Base-by-base conservation (phyloP, 73 alveolate genomes). In the Paramecium pentaurelia region DNA sequence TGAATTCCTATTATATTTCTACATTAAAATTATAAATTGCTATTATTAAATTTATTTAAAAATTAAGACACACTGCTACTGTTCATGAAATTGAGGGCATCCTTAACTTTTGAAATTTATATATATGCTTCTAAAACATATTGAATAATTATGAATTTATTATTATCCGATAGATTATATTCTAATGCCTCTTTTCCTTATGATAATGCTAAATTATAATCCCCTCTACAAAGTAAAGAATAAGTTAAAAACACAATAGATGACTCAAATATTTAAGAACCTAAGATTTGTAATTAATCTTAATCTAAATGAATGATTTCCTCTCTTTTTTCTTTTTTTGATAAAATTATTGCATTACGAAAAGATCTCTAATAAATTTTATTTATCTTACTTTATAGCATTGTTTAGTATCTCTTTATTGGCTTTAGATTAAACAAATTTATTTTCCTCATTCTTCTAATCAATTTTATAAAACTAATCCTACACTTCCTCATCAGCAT, bases 311-410 rank as follows among this genome's bases (percentile, higher is more conserved):
- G 32, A 14, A 77, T 38, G 12, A 44, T 20, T 22, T 77, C 90
- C 16, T 77, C 90, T 77, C 54, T 77, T 77, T 77, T 77, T 40
- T 77, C 90, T 77, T 40, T 77, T 77, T 44, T 77, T 16, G 45
- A 77, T 27, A 77, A 30, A 4, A 22, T 44, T 42, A 77, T 40
- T 42, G 71, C 90, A 77, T 77, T 77, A 18, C 90, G 45, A 22
- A 77, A 77, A 37, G 90, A 77, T 77, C 90, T 77, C 32, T 37
- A 34, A 34, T 51, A 51, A 34, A 16, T 28, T 71, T 34, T 30
- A 71, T 28, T 34, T 12, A 18, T 11, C 18, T 71, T 71, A 71
- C 86, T 71, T 71, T 71, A 77, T 42, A 18, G 90, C 90, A 77
- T 77, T 77, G 11, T 37, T 44, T 22, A 77, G 51, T 44, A 77